Evolutionary conservation across 108 stramenopile genomes (phyloP), one percentile per base, ranked within the genome.

Genomic region (Ochromonas danica): DNA sequence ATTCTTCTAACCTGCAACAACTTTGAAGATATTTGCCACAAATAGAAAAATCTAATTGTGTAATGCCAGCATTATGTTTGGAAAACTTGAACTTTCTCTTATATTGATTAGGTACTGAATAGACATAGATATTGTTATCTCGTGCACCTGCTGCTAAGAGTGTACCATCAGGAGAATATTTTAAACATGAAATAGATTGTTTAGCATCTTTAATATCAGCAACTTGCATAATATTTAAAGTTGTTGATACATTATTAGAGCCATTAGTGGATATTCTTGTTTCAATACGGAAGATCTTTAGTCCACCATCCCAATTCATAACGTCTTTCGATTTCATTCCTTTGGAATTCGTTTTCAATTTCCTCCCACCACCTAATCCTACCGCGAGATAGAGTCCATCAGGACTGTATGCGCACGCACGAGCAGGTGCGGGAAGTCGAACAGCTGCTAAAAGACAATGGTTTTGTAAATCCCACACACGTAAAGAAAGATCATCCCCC

Each of bases 41-140:
- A 33, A 33, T 22, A 10, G 72, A 14, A 36, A 75, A 57, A 42
- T 75, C 72, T 35, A 75, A 22, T 31, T 75, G 72, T 14, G 3
- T 75, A 14, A 75, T 75, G 17, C 51, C 43, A 33, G 72, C 14
- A 36, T 75, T 75, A 36, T 75, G 72, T 25, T 60, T 75, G 17
- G 45, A 57, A 33, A 75, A 75, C 78, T 78, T 61, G 25, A 36
- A 61, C 40, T 85, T 71, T 61, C 78, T 79, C 35, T 71, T 14
- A 25, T 39, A 81, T 30, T 79, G 78, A 36, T 85, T 65, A 14
- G 27, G 14, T 61, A 82, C 77, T 1, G 79, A 62, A 70, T 89
- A 89, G 43, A 89, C 43, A 42, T 88, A 88, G n/a, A 89, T 60
- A 61, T 43, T 45, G 75, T 82, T 71, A 77, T 89, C 86, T 43